Evolutionary conservation across 495 filamentous ascomycete genomes (phyloP).

Genomic region (Lentithecium fluviatile): DNA sequence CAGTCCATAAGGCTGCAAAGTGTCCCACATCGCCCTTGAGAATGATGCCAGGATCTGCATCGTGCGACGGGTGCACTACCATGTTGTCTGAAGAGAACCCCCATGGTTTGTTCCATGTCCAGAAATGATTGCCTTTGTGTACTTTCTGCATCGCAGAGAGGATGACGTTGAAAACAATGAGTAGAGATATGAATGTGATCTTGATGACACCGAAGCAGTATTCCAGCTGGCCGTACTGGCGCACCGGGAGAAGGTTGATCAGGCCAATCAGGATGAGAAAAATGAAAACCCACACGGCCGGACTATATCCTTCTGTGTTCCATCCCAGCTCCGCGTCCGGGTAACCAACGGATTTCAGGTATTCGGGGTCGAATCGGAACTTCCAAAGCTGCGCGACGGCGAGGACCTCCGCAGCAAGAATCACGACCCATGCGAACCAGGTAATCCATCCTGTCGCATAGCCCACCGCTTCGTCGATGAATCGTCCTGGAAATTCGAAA

Average conservation of each 20-base stretch:
- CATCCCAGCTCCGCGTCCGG: constrained; percentile 46
- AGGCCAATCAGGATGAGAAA: constrained; percentile 45
- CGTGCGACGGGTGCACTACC: constrained; percentile 33
- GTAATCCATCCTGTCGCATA: constrained; percentile 57
- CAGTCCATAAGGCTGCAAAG: constrained; percentile 46
- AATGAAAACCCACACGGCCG: constrained; percentile 47
- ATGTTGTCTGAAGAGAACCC: constrained; percentile 38
- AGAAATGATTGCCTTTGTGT: constrained; percentile 38
- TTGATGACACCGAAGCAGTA: constrained; percentile 51
- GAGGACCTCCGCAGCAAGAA: constrained; percentile 48
- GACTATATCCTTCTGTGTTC: constrained; percentile 41
- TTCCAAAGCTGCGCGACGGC: constrained; percentile 49
- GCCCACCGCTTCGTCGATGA: constrained; percentile 50
- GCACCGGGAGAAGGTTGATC: constrained; percentile 51
- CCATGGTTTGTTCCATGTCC: constrained; percentile 44
- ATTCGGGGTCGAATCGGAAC: constrained; percentile 47
- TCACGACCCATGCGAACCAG: constrained; percentile 51
- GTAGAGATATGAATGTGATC: constrained; percentile 48
- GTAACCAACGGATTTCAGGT: constrained; percentile 40
- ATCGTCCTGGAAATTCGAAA: constrained; percentile 52
- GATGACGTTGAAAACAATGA: constrained; percentile 47
- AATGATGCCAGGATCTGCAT: constrained; percentile 26
- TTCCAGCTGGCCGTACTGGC: constrained; percentile 52
- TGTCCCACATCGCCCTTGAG: constrained; percentile 35
- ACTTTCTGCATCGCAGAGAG: constrained; percentile 30